Conservation (phyloP, 768 basidiomycete genomes). For the Chalciporus pseudorubinellus region DNA sequence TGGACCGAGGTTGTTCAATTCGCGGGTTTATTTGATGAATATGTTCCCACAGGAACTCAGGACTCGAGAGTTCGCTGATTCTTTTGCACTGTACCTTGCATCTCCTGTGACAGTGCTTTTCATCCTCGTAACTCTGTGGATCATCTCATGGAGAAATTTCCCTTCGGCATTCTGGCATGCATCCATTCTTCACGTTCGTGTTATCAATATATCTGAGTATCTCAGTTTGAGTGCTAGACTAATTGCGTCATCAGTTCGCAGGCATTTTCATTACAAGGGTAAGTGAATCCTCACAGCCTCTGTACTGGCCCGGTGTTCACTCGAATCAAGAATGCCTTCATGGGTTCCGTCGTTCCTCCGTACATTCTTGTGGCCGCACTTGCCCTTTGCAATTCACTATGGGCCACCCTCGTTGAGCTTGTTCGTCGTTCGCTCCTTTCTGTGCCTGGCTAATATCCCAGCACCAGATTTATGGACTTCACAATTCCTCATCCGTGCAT, state of each 20-base stretch:
- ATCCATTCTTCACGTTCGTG: conserved; percentile 34
- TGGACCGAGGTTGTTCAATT: not conserved
- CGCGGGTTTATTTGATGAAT: not conserved
- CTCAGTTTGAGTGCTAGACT: not conserved
- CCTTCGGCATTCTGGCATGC: conserved; percentile 31
- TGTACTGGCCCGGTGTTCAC: not conserved
- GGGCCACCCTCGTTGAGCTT: conserved; percentile 22
- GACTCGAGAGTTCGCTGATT: conserved; percentile 17
- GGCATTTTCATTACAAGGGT: conserved; percentile 34
- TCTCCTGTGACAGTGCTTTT: conserved; percentile 23
- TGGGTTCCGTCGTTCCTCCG: conserved; percentile 5
- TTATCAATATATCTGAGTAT: not conserved
- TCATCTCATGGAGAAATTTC: conserved; percentile 19
- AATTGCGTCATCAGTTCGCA: conserved; percentile 23
- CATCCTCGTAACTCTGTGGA: conserved; percentile 18
- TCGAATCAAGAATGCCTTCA: conserved; percentile 18
- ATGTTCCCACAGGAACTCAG: conserved; percentile 19
- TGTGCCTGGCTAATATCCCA: not conserved
- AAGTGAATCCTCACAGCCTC: not conserved
- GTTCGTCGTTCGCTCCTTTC: conserved; percentile 12
- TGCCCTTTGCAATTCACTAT: conserved; percentile 21
- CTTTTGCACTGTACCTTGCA: conserved; percentile 22
- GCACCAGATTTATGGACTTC: conserved; percentile 23
- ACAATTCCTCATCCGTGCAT: conserved; percentile 16
- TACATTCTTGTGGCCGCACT: conserved; percentile 15